Base-by-base conservation (phyloP, 768 basidiomycete genomes). In the Trametes sanguinea region DNA sequence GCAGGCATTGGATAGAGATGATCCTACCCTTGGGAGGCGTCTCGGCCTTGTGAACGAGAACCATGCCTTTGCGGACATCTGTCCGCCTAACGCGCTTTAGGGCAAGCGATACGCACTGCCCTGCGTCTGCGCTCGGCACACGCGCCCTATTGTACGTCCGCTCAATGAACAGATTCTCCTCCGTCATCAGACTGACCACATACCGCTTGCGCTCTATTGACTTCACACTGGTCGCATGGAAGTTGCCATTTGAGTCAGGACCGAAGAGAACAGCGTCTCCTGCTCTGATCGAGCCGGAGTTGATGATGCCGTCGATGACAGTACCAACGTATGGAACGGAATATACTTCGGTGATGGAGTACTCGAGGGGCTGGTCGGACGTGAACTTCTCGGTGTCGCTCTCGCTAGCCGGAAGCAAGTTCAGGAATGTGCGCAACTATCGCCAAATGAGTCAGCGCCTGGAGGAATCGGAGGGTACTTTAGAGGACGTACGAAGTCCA, bases 131-230 rank as follows among this genome's bases (percentile, higher is more conserved):
- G 13, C 82, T 81, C 14, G 80, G 80, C 2, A 99, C 94, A 56
- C 88, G 81, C 22, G 90, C 94, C 37, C 95, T 90, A 10, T 6
- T 54, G 50, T 33, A 32, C 14, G 51, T 10, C 40, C 42, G 64
- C 55, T 29, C 30, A 48, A 55, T 3, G 13, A 27, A 7, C 30
- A 6, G 30, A 3, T 10, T 10, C 29, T 11, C 37, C n/a, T 11
- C 13, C 22, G 32, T 1, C 16, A 6, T 13, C 16, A 8, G 16
- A 27, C 4, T 5, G 39, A 44, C 3, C 16, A 71, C 80, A 37
- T 51, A 89, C 90, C 92, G 78, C 74, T 98, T 99, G 60, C 95
- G 84, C 76, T 98, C 95, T 77, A 99, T 99, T 66, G 87, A 90
- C 78, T 92, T 94, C 63, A 99, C 78, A 8, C 86, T 77, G 0